Percentiles rank a stretch among this genome's conserved stretches.
Conservation (phyloP, 129 eudicot species). For the Centrapalus pauciflorus region DNA sequence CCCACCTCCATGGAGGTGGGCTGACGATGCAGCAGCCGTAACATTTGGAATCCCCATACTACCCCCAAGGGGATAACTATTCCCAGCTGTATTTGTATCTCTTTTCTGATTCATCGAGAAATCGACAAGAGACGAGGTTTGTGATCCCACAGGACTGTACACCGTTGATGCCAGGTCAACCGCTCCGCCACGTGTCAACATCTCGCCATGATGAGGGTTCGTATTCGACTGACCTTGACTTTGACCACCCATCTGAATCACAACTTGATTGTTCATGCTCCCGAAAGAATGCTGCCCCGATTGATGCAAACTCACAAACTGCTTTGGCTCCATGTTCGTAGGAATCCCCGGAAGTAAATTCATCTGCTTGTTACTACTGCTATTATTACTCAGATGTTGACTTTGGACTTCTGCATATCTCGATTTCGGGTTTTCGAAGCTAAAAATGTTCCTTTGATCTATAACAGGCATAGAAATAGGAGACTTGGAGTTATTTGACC, state of each 20-base stretch:
- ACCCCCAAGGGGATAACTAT: constrained; percentile 29
- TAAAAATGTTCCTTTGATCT: constrained; percentile 81
- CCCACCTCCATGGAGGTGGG: constrained; percentile 36
- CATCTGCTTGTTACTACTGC: constrained; percentile 40
- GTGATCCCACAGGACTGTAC: constrained; percentile 51
- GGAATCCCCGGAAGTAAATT: constrained; percentile 91
- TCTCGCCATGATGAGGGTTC: constrained; percentile 31
- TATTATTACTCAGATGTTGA: constrained; percentile 40
- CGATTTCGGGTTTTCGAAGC: constrained; percentile 66
- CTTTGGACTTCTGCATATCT: constrained; percentile 58
- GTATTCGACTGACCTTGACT: constrained; percentile 12
- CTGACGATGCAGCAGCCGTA: constrained; percentile 22
- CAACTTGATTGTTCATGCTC: constrained; percentile 25
- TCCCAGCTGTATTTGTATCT: constrained; percentile 37
- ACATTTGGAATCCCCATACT: constrained; percentile 39
- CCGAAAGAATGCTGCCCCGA: constrained; percentile 39
- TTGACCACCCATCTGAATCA: constrained; percentile 53
- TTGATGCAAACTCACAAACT: constrained; percentile 66
- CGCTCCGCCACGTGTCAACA: constrained; percentile 33
- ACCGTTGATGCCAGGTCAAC: constrained; percentile 24
- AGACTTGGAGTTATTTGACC: constrained; percentile 46
- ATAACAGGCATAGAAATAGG: constrained; percentile 47
- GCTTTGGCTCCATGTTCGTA: constrained; percentile 83
- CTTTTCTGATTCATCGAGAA: constrained; percentile 53
- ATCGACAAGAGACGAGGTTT: constrained; percentile 51